Evolutionary conservation across 768 basidiomycete species (phyloP).

Genomic region (Sarcomyxa edulis): DNA sequence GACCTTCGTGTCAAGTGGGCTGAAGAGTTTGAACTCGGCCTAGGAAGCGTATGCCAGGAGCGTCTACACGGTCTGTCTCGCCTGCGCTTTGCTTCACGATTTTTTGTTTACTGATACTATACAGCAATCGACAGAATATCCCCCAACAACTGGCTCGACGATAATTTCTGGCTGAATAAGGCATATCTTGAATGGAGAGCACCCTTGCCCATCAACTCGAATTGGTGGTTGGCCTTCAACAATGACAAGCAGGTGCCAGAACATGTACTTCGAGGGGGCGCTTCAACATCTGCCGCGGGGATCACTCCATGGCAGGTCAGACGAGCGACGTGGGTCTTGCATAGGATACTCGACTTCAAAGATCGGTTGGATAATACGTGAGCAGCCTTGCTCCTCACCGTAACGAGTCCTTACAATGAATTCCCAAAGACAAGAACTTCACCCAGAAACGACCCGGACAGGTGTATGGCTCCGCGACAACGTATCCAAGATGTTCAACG

Average conservation of each 20-base stretch:
- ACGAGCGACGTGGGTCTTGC: constrained; percentile 76
- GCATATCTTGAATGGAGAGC: constrained; percentile 86
- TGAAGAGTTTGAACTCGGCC: constrained; percentile 63
- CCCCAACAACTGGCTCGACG: constrained; percentile 90
- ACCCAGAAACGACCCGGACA: constrained; percentile 67
- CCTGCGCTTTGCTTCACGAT: constrained; percentile 7
- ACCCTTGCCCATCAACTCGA: constrained; percentile 84
- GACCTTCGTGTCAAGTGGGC: constrained; percentile 54
- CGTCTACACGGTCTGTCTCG: constrained; percentile 55
- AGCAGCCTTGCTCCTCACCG: constrained; percentile 17
- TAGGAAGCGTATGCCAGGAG: constrained; percentile 67
- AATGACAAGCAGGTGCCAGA: constrained; percentile 66
- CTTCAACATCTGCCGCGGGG: constrained; percentile 31
- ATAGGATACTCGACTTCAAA: constrained; percentile 71
- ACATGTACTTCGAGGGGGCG: constrained; percentile 28
- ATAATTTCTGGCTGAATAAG: constrained; percentile 87
- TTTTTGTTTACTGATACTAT: constrained; percentile 15
- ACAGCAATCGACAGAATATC: constrained; percentile 76
- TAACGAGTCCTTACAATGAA: constrained; percentile 6
- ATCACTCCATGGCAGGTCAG: constrained; percentile 82
- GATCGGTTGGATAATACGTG: constrained; percentile 57
- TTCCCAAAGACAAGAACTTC: constrained; percentile 54
- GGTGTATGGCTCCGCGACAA: constrained; percentile 68
- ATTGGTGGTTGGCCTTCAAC: constrained; percentile 91
- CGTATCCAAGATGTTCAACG: constrained; percentile 66